Percentiles rank a stretch among this genome's conserved stretches.
Evolutionary conservation across 257 asterid genomes (phyloP).

Genomic region (Paraleonurus japonicus): DNA sequence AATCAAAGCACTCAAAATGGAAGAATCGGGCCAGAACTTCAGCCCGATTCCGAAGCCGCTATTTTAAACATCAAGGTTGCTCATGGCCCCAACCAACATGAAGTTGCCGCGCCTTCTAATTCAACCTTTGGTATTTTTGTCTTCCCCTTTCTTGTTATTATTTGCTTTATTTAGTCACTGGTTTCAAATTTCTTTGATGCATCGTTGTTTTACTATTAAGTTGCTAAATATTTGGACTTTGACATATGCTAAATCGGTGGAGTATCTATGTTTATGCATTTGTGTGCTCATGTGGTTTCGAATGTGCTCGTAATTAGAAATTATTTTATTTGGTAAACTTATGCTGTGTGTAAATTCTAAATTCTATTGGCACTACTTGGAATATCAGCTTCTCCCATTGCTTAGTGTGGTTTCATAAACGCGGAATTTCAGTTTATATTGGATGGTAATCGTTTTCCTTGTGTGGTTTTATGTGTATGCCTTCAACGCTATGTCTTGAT

Average conservation of each 20-base stretch:
- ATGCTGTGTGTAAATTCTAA: no score
- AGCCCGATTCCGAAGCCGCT: slow-evolving; percentile 20
- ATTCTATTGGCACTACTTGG: not conserved
- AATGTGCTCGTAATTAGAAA: no score
- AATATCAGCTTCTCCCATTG: not conserved
- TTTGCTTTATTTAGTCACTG: not conserved
- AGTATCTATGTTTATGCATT: not conserved
- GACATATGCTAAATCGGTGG: not conserved
- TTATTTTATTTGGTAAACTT: not conserved
- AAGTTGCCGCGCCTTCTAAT: slow-evolving; percentile 36
- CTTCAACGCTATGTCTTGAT: not conserved
- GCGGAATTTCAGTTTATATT: slow-evolving; percentile 4
- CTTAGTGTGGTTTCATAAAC: not conserved
- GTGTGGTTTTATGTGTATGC: not conserved
- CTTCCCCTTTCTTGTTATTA: not conserved
- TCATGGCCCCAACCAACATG: slow-evolving; percentile 31
- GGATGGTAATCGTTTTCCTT: not conserved
- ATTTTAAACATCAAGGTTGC: slow-evolving; percentile 35
- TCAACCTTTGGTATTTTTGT: slow-evolving; percentile 41
- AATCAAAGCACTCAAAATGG: slow-evolving; percentile 21
- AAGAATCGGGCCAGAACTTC: slow-evolving; percentile 18
- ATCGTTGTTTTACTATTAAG: not conserved
- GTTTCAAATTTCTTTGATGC: not conserved
- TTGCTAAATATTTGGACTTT: not conserved
- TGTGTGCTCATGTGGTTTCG: not conserved